phyloP scores from a whole-genome alignment of 306 rosid genomes.

The Parietaria judaica region DNA sequence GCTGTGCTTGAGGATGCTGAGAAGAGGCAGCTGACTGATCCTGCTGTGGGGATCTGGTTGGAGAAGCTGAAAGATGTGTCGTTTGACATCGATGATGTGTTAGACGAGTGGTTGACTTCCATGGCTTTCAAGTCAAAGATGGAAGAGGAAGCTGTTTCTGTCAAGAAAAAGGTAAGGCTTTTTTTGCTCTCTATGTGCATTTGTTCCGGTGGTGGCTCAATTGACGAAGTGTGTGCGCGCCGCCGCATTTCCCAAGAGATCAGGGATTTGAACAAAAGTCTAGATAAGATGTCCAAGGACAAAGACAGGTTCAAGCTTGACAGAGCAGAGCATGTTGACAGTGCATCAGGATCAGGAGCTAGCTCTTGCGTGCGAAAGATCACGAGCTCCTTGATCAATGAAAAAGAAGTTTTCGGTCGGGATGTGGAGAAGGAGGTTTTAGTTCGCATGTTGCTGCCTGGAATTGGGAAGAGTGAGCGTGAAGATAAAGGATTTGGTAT shows the following conservation, averaged over 20 bases:
- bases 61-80: slow-evolving; percentile 11
- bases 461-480: neutral
- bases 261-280: too few species aligned
- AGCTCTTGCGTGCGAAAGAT: neutral
- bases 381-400: slow-evolving; percentile 8
- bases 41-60: slow-evolving; percentile 6
- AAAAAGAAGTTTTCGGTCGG: slow-evolving; percentile 8
- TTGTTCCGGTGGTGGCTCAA: too few species aligned
- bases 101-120: neutral
- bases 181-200: neutral
- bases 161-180: slow-evolving; percentile 5
- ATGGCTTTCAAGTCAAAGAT: too few species aligned
- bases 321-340: too few species aligned
- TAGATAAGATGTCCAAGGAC: too few species aligned
- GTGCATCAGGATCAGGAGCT: too few species aligned
- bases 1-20: slow-evolving; percentile 22
- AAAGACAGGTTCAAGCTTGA: too few species aligned
- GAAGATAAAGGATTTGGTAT: neutral
- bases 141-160: too few species aligned
- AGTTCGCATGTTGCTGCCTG: neutral
- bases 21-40: neutral
- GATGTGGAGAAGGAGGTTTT: slow-evolving; percentile 4
- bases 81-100: slow-evolving; percentile 8
- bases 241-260: too few species aligned
- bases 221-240: too few species aligned